Base-by-base conservation (phyloP, 2,329 filamentous ascomycete species). In the Penicillium italicum region DNA sequence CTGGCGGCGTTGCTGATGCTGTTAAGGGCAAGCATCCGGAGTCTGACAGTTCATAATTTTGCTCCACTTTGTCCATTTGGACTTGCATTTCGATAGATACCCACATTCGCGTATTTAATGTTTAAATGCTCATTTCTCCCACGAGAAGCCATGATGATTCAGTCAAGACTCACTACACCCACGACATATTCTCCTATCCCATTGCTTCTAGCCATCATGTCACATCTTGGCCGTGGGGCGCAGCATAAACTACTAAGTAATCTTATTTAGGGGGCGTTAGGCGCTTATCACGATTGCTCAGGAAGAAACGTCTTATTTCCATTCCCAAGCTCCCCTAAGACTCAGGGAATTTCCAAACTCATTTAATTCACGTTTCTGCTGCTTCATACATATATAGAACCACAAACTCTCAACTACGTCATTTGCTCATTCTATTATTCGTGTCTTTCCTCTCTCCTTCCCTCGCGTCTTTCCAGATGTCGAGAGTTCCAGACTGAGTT, bases 1-100 rank as follows among this genome's bases (percentile, higher is more conserved):
- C 71, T 9, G 62, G 53, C 10, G 68, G 69, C 16, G 31, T 74
- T 20, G 57, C 70, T n/a, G 63, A 66, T 37, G 62, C 67, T 2
- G 63, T 68, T 48, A 68, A 69, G 36, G 69, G 70, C 43, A 65
- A 67, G 30, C 62, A 66, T 18, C 58, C 63, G 12, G 42, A 50
- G 4, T 34, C 22, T 10, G 20, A 37, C 10, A 20, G 22, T 22
- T 37, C 54, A 26, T 40, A 31, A 18, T 46, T 14, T 49, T 44
- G 43, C 24, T 50, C 40, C 18, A 18, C 28, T 46, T 44, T 31
- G 18, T 20, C 5, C 16, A 37, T 37, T 51, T 45, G 28, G 34
- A 46, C n/a, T 7, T 52, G 28, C 40, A 45, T 60, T 55, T 50
- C 18, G 49, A 63, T 40, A 62, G 59, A 64, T 64, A 64, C 47